Percentiles rank a stretch among this genome's conserved stretches.
phyloP scores from a whole-genome alignment of 192 early-diverging fungal genomes.

The Coemansia sp. region DNA sequence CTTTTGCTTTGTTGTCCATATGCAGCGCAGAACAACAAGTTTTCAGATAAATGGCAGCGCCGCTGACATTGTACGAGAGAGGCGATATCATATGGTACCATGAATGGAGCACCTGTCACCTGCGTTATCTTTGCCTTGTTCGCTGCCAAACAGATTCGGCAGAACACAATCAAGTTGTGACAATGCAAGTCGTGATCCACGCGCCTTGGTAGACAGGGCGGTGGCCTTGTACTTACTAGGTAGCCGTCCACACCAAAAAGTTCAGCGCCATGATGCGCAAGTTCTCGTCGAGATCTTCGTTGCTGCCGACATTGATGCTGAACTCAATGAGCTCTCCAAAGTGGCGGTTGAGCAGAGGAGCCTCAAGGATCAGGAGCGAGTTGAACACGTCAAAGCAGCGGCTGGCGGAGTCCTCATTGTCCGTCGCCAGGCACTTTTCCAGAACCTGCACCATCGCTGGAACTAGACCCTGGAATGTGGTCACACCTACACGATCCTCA shows the following conservation, averaged over 20 bases:
- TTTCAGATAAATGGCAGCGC: neutral
- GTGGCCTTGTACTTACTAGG: conserved; percentile 62
- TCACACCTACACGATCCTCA: conserved; percentile 68
- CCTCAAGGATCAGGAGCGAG: conserved; percentile 75
- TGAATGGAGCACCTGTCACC: neutral
- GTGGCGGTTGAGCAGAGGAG: conserved; percentile 78
- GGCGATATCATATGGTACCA: conserved; percentile 5
- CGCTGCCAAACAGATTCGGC: neutral
- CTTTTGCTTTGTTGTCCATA: neutral
- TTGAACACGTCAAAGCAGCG: conserved; percentile 90
- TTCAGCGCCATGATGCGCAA: conserved; percentile 79
- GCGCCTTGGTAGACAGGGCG: neutral
- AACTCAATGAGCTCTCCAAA: conserved; percentile 81
- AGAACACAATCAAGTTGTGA: neutral
- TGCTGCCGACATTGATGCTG: conserved; percentile 71
- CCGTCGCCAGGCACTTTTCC: conserved; percentile 70
- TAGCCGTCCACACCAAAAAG: conserved; percentile 64
- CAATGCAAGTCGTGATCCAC: conserved; percentile 4
- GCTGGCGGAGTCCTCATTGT: conserved; percentile 75
- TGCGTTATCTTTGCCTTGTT: conserved; percentile 1
- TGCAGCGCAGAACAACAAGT: neutral
- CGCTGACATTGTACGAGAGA: neutral
- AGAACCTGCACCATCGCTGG: conserved; percentile 87
- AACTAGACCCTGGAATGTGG: conserved; percentile 70
- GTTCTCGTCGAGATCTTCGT: conserved; percentile 67